Evolutionary conservation across 176 grass and related monocot species (phyloP).

Genomic region (Tillandsia leiboldiana): DNA sequence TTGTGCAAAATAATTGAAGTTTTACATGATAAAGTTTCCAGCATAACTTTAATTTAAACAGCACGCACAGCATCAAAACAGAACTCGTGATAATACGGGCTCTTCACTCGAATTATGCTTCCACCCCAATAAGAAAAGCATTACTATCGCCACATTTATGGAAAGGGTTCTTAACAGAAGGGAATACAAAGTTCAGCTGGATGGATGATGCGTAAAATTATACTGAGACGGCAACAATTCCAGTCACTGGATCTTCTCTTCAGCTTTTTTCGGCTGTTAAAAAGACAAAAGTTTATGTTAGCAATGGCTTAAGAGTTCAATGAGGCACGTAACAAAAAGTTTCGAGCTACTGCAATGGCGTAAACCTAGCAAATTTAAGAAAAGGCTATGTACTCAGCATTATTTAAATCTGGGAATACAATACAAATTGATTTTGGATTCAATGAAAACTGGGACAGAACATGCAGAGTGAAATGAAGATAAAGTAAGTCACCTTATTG

Average conservation of each 20-base stretch:
- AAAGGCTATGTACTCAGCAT: not conserved
- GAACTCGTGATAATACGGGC: too few relatives aligned
- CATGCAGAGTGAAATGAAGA: not conserved
- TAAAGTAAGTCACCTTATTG: not conserved
- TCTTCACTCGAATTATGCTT: not conserved
- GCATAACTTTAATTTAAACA: too few relatives aligned
- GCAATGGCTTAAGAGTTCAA: too few relatives aligned
- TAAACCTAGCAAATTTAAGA: too few relatives aligned
- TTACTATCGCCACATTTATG: not conserved
- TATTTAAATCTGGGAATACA: not conserved
- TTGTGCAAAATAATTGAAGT: too few relatives aligned
- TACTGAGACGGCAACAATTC: not conserved
- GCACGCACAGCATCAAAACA: too few relatives aligned
- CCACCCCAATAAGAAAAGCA: not conserved
- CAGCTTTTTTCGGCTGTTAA: slow-evolving; percentile 73
- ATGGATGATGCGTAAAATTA: not conserved
- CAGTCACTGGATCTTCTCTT: slow-evolving; percentile 54
- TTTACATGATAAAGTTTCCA: too few relatives aligned
- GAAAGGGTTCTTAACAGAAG: not conserved
- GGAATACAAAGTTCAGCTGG: not conserved
- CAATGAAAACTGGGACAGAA: not conserved
- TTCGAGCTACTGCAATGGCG: too few relatives aligned
- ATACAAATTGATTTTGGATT: not conserved
- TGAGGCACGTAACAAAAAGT: too few relatives aligned
- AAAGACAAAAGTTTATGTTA: not conserved